Evolutionary conservation across 1,284 basidiomycete species (phyloP).

Genomic region (Fistulinella cinereoalba): DNA sequence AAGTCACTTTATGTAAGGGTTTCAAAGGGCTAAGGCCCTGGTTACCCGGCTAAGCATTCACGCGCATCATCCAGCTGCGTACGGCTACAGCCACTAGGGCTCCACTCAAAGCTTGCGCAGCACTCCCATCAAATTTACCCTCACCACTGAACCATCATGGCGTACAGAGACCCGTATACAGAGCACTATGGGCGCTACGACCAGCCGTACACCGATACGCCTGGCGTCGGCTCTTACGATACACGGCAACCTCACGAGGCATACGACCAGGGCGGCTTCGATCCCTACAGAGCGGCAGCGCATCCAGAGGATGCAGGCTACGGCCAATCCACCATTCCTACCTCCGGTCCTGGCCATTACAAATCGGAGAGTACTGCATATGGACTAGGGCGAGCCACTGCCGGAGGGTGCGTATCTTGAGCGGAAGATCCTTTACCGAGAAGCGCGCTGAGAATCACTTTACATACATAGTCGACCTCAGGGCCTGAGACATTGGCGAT

Average conservation of each 20-base stretch:
- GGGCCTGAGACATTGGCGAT: conserved; percentile 51
- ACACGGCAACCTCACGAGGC: conserved; percentile 45
- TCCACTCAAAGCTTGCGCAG: conserved; percentile 9
- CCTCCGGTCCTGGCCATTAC: conserved; percentile 19
- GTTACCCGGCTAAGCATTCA: too few species aligned
- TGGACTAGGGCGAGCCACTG: conserved; percentile 33
- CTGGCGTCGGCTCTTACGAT: conserved; percentile 51
- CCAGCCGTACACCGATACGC: conserved; percentile 39
- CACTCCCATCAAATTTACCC: neutral
- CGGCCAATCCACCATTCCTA: conserved; percentile 21
- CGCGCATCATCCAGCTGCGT: conserved; percentile 2
- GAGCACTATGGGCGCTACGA: conserved; percentile 37
- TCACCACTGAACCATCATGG: conserved; percentile 27
- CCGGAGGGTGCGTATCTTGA: conserved; percentile 31
- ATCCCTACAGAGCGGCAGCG: conserved; percentile 36
- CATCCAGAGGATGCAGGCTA: conserved; percentile 45
- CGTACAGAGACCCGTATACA: conserved; percentile 53
- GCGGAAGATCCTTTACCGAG: neutral
- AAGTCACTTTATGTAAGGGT: too few species aligned
- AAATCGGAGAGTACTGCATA: conserved; percentile 34
- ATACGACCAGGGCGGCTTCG: conserved; percentile 47
- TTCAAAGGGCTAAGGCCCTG: too few species aligned
- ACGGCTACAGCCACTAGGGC: neutral
- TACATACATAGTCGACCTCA: conserved; percentile 30
- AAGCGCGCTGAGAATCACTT: conserved; percentile 8